These are phyloP conservation scores for sweet orange (Citrus sinensis) DNA, from an alignment of 345 rosid species.

Conservation along the genomic window DNA sequence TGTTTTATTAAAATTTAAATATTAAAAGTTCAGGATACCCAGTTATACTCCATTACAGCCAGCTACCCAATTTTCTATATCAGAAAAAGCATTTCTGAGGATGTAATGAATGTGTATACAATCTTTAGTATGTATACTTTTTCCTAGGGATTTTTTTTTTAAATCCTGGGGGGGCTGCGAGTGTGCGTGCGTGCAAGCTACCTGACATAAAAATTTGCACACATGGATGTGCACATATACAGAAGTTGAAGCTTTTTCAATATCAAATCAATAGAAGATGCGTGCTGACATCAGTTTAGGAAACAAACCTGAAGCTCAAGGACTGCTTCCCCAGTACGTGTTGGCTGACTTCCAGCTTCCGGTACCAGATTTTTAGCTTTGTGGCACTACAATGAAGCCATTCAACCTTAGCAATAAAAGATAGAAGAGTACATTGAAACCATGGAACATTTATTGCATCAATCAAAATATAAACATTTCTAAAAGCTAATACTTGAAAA, in stretches of 20 bases:
- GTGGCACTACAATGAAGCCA: conserved; percentile 73
- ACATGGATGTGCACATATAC: neutral
- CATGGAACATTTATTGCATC: conserved; percentile 15
- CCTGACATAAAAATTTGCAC: neutral
- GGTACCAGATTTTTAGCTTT: conserved; percentile 99
- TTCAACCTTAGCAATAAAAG: conserved; percentile 31
- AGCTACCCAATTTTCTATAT: neutral
- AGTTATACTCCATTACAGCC: neutral
- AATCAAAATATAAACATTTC: conserved; percentile 8
- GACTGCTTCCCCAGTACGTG: conserved; percentile 97
- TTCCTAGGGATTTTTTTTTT: neutral
- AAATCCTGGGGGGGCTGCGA: neutral
- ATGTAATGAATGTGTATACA: neutral
- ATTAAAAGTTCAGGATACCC: conserved; percentile 15
- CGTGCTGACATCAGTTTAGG: conserved; percentile 16
- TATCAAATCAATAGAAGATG: neutral
- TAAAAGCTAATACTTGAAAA: neutral
- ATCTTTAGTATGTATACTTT: neutral
- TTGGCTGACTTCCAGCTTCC: conserved; percentile 99
- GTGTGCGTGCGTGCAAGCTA: neutral
- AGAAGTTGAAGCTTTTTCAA: neutral
- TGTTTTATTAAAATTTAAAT: conserved; percentile 39
- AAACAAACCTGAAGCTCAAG: conserved; percentile 87
- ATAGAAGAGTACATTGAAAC: conserved; percentile 21
- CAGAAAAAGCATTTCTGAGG: neutral